Percentiles rank a stretch among this genome's conserved stretches.
Evolutionary conservation across 345 rosid genomes (phyloP).

Genomic region (Capsella bursapastoris): DNA sequence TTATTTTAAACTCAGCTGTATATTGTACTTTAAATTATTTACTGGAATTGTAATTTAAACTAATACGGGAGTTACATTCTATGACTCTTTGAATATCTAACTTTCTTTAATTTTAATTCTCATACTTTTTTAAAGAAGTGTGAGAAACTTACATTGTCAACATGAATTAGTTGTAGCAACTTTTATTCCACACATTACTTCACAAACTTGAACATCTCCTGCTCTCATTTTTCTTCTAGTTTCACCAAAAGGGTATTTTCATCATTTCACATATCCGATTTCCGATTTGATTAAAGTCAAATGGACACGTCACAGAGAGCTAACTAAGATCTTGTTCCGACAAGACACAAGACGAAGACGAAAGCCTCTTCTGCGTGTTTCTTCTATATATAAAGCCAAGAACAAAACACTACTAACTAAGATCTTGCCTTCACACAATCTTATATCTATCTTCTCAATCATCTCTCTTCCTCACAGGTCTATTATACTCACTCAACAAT

Average conservation of each 20-base stretch:
- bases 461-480: slow-evolving; percentile 28
- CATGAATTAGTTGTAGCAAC: slow-evolving; percentile 50
- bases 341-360: slow-evolving; percentile 34
- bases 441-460: background rate
- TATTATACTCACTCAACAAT: slow-evolving; percentile 7
- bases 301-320: slow-evolving; percentile 35
- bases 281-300: slow-evolving; percentile 38
- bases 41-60: background rate
- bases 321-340: slow-evolving; percentile 45
- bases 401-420: slow-evolving; percentile 35
- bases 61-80: background rate
- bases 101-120: background rate
- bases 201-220: slow-evolving; percentile 43
- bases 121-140: background rate
- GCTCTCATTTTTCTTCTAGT: slow-evolving; percentile 16
- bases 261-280: slow-evolving; percentile 1
- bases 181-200: slow-evolving; percentile 45
- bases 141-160: slow-evolving; percentile 39
- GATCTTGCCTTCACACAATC: slow-evolving; percentile 16
- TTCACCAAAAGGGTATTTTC: slow-evolving; percentile 25
- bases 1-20: too few species aligned
- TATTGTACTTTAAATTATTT: background rate
- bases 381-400: slow-evolving; percentile 35
- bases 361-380: slow-evolving; percentile 32
- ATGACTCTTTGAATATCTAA: slow-evolving; percentile 20